Percentiles rank a stretch among this genome's conserved stretches.
phyloP scores from a whole-genome alignment of 179 eudicot genomes.

The Beta lomatogona region DNA sequence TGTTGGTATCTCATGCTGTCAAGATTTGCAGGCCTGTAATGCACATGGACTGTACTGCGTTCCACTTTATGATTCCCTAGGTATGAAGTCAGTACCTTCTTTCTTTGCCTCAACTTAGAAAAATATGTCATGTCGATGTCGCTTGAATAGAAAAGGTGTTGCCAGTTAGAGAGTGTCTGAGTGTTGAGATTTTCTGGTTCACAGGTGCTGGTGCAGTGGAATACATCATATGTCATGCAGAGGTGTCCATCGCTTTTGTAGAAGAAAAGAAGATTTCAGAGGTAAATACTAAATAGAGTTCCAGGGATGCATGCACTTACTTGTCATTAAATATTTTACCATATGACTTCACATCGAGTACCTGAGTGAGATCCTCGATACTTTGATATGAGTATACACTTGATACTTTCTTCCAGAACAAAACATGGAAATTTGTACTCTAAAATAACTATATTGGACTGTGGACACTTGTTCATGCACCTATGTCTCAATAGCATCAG shows the following conservation, averaged over 20 bases:
- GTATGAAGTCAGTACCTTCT: constrained; percentile 35
- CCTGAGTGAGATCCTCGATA: too few relatives aligned
- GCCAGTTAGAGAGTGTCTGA: constrained; percentile 4
- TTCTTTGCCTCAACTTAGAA: too few relatives aligned
- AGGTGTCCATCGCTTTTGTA: constrained; percentile 68
- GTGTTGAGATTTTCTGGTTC: constrained; percentile 15
- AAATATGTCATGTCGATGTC: too few relatives aligned
- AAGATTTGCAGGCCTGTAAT: constrained; percentile 78
- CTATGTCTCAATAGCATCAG: background rate
- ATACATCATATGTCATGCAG: constrained; percentile 84
- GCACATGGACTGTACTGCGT: constrained; percentile 87
- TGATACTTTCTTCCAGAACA: too few relatives aligned
- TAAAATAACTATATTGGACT: too few relatives aligned
- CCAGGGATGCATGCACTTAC: background rate
- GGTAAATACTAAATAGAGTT: constrained; percentile 35
- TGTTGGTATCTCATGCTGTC: constrained; percentile 4
- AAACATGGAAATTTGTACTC: too few relatives aligned
- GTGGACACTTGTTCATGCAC: too few relatives aligned
- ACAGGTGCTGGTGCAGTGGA: constrained; percentile 93
- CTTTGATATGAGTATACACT: too few relatives aligned
- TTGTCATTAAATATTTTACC: background rate
- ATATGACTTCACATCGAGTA: background rate
- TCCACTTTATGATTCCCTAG: constrained; percentile 90
- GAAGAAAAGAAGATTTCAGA: constrained; percentile 78
- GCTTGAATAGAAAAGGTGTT: too few relatives aligned